Conservation (phyloP, 2,329 filamentous ascomycete genomes). For the Davidsoniella neocaledoniae region DNA sequence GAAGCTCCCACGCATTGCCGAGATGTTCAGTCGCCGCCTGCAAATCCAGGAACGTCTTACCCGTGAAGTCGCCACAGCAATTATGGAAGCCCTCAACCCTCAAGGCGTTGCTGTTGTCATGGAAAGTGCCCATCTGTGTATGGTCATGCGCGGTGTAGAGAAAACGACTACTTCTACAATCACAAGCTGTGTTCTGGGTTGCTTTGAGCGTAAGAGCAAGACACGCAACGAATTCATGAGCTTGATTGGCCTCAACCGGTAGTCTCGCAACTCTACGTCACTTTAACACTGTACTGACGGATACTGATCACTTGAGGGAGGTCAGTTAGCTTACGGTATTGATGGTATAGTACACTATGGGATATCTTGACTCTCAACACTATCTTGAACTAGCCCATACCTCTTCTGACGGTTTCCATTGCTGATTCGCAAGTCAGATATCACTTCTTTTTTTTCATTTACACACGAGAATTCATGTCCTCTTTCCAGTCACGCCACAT, state of each 20-base stretch:
- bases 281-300: too few species aligned
- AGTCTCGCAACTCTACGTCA: neutral
- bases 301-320: neutral
- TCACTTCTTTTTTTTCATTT: neutral
- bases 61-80: slow-evolving; percentile 85
- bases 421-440: neutral
- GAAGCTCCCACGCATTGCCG: slow-evolving; percentile 86
- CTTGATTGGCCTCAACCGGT: slow-evolving; percentile 45
- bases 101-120: slow-evolving; percentile 95
- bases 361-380: too few species aligned
- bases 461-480: neutral
- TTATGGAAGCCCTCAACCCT: slow-evolving; percentile 83
- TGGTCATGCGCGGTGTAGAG: slow-evolving; percentile 97
- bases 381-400: too few species aligned
- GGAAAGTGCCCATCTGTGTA: slow-evolving; percentile 92
- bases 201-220: slow-evolving; percentile 83
- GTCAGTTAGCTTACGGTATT: too few species aligned
- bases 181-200: slow-evolving; percentile 94
- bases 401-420: neutral
- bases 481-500: neutral
- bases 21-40: slow-evolving; percentile 86
- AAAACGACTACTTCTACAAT: slow-evolving; percentile 78
- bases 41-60: slow-evolving; percentile 95
- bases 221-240: slow-evolving; percentile 92
- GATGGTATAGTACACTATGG: too few species aligned